Conservation (phyloP, 805 yeast genomes). For the Brettanomyces nanus region DNA sequence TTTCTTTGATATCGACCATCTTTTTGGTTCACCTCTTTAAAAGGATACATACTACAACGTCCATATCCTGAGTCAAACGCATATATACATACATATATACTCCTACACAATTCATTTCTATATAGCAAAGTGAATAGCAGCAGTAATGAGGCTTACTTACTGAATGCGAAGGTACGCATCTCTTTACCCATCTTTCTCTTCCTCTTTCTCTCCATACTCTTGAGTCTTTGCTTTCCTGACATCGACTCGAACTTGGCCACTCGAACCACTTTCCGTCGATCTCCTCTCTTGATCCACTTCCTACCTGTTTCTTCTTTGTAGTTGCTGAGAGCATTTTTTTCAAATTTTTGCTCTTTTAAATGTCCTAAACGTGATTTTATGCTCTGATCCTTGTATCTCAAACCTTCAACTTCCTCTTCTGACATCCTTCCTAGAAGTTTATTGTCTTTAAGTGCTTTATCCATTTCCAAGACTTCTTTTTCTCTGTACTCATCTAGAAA, state of each 20-base stretch:
- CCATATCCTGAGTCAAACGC: too few species aligned
- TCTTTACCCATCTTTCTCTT: constrained; percentile 80
- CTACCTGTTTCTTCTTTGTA: constrained; percentile 50
- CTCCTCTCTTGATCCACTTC: constrained; percentile 58
- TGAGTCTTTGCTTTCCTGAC: constrained; percentile 66
- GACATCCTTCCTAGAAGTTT: constrained; percentile 33
- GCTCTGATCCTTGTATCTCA: constrained; percentile 53
- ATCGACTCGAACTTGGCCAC: constrained; percentile 70
- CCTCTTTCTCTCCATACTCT: constrained; percentile 80
- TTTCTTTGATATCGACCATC: not conserved
- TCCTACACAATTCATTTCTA: not conserved
- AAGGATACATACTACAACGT: too few species aligned
- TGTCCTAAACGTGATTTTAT: constrained; percentile 60
- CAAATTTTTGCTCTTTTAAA: constrained; percentile 67
- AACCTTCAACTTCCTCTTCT: constrained; percentile 39
- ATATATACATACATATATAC: not conserved
- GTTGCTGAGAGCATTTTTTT: constrained; percentile 52
- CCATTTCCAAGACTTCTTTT: constrained; percentile 58
- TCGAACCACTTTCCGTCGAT: constrained; percentile 64
- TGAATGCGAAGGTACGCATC: constrained; percentile 39
- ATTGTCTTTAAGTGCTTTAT: constrained; percentile 46
- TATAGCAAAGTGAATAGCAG: not conserved
- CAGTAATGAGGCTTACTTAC: not conserved
- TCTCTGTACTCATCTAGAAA: constrained; percentile 84
- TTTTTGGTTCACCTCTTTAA: not conserved